Percentiles rank a stretch among this genome's conserved stretches.
These are phyloP conservation scores for Tillandsia fasciculata DNA, from an alignment of 176 grass and related monocot genomes.

Conservation along the genomic window DNA sequence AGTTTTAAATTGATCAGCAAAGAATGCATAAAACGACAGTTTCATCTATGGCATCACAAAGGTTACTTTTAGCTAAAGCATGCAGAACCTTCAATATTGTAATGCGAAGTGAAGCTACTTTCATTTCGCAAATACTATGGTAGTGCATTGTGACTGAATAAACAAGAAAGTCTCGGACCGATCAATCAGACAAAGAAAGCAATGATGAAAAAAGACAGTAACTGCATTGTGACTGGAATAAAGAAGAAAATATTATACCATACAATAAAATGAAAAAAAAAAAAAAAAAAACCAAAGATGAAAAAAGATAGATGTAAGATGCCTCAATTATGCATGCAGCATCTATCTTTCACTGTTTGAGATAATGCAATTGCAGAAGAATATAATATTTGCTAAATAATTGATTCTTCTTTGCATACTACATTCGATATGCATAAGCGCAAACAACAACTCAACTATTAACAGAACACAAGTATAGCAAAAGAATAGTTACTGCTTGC, in stretches of 20 bases:
- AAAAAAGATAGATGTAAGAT: not conserved
- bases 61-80: not conserved
- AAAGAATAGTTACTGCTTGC: not conserved
- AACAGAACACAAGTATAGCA: not conserved
- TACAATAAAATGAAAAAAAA: not conserved
- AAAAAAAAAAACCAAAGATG: not conserved
- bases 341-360: not conserved
- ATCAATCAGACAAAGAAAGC: not conserved
- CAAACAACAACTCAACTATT: not conserved
- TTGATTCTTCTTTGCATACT: not conserved
- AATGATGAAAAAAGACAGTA: not conserved
- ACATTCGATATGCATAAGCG: not conserved
- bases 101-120: not conserved
- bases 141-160: not conserved
- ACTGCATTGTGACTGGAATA: not conserved
- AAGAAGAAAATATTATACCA: not conserved
- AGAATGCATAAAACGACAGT: not conserved
- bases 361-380: not conserved
- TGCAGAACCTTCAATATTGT: not conserved
- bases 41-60: not conserved
- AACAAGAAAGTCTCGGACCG: not conserved
- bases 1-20: slow-evolving; percentile 3
- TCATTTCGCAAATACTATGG: not conserved
- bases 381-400: not conserved
- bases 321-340: not conserved